Base-by-base conservation (phyloP, 1,139 yeast genomes). In the Starmera stellimalicola region DNA sequence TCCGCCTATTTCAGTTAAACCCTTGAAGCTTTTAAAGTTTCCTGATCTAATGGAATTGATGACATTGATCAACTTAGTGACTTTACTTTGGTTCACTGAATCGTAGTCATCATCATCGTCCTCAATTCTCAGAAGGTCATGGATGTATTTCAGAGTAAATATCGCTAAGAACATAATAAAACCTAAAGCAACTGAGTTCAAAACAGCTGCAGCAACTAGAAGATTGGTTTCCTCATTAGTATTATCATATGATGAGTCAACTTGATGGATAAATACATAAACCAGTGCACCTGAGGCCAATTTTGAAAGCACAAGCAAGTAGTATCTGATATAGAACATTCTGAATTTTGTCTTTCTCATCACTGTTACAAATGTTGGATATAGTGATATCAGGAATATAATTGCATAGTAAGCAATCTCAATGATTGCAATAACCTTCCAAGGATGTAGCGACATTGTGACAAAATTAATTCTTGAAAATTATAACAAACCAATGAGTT, bases 301-400 rank as follows among this genome's bases (percentile, higher is more conserved):
- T n/a, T 34, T 35, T 5, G 27, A 11, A 3, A 18, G n/a, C 2
- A 33, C 5, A 5, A 34, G 15, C 3, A 32, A 6, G 7, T 14
- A 19, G 17, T 18, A 34, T 26, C 39, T 34, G 2, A 32, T n/a
- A 14, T 19, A 34, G 15, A 38, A 34, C 18, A 19, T 15, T 25
- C 22, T 30, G 24, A 33, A 36, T 16, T 26, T 28, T 3, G 37
- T 27, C 3, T 17, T 7, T 10, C n/a, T 12, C 6, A 16, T 16
- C 15, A 34, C 5, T 2, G 29, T 8, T 3, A 9, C 18, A 3
- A 14, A 11, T 2, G 33, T 18, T 19, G 38, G 38, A 15, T 20
- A 29, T 6, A 36, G 3, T 9, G 33, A 16, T 3, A 15, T 3
- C 2, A 22, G 3, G 3, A 30, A 5, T 2, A 28, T 19, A 7